Base-by-base conservation (phyloP, 108 stramenopile species). In the Skeletonema grethae region DNA sequence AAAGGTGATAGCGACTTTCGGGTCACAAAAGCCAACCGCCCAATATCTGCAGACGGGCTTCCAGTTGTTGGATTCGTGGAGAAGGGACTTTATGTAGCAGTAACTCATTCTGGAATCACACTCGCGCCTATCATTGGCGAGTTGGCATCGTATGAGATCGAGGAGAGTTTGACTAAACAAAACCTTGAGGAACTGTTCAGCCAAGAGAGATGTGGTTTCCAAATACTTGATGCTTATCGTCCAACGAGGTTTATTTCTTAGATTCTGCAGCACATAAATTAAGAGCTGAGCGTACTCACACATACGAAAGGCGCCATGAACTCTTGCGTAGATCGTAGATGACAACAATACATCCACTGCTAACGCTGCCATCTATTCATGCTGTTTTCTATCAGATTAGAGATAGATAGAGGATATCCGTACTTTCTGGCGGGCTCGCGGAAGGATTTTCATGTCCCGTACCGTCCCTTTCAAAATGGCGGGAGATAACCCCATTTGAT, bases 31-130 rank as follows among this genome's bases (percentile, higher is more conserved):
- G 88, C 88, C 12, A 71, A 85, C 31, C 88, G 86, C 5, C 88
- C 88, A 13, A 87, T 90, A 67, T 87, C 89, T 32, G 15, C 57
- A n/a, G 90, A 90, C 83, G 90, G 90, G 1, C 61, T 85, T 0
- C 90, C 90, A 0, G 69, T 69, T 18, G 65, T 88, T 48, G 89
- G 89, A 5, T 81, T 60, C 25, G 36, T 80, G 9, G 76, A 80
- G 30, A n/a, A 48, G 5, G 82, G 84, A 39, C 65, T 85, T 10
- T 90, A 85, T 69, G 57, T 63, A 9, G 75, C 69, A 10, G 89
- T 88, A 6, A 80, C 85, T 0, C 89, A 90, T 72, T 88, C 87
- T 12, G 89, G 85, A 0, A 75, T 90, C 10, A 90, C 89, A 29
- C 69, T 90, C 22, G 85, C 72, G 35, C 87, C 85, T 1, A 62